These are phyloP conservation scores for Lycium barbarum DNA, from an alignment of 257 asterid species.

Conservation along the genomic window DNA sequence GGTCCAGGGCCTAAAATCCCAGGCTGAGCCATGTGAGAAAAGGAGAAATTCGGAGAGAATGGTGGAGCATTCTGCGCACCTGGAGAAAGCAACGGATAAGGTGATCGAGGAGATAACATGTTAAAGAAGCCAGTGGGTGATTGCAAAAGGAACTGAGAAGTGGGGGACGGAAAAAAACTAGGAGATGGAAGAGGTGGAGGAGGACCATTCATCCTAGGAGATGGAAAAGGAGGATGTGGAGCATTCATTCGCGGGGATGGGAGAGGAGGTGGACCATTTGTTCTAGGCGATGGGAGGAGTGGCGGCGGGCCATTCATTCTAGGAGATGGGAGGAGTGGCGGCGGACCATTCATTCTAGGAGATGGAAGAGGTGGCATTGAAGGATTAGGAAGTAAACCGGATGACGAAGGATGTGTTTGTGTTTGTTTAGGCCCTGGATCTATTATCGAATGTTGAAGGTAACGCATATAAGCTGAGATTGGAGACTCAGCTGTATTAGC, in stretches of 20 bases:
- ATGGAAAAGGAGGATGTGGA: slow-evolving; percentile 40
- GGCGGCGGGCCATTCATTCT: slow-evolving; percentile 50
- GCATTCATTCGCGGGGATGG: slow-evolving; percentile 53
- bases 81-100: slow-evolving; percentile 87
- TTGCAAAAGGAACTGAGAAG: slow-evolving; percentile 80
- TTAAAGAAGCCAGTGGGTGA: slow-evolving; percentile 78
- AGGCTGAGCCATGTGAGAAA: slow-evolving; percentile 67
- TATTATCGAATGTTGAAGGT: slow-evolving; percentile 75
- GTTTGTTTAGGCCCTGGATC: slow-evolving; percentile 57
- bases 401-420: slow-evolving; percentile 38
- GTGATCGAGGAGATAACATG: slow-evolving; percentile 77
- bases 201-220: slow-evolving; percentile 29
- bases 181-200: slow-evolving; percentile 49
- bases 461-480: slow-evolving; percentile 81
- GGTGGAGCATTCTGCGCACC: slow-evolving; percentile 73
- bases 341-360: slow-evolving; percentile 57
- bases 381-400: too few species aligned
- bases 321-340: slow-evolving; percentile 53
- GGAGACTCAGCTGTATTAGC: slow-evolving; percentile 84
- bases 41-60: slow-evolving; percentile 76
- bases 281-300: slow-evolving; percentile 28
- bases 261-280: slow-evolving; percentile 35
- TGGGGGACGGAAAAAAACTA: slow-evolving; percentile 78
- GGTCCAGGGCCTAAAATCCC: slow-evolving; percentile 91
- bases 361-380: slow-evolving; percentile 44